phyloP scores from a whole-genome alignment of 495 filamentous ascomycete species.

The Aspergillus asperescens region DNA sequence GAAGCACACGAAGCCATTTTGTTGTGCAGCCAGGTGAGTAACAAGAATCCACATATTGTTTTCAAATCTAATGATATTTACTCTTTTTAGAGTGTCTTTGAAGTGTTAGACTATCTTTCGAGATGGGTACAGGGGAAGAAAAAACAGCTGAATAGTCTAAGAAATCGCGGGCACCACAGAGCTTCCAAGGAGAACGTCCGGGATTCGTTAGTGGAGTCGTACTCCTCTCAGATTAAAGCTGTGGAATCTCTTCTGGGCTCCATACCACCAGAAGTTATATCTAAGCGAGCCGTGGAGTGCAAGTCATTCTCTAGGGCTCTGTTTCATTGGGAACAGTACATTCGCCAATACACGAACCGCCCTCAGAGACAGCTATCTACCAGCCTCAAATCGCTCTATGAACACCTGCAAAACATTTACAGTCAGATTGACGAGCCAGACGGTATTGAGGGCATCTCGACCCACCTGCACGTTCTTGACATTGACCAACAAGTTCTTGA shows the following conservation, averaged over 20 bases:
- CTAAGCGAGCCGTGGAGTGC: slow-evolving; percentile 80
- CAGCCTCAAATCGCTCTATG: slow-evolving; percentile 56
- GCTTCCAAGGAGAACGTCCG: slow-evolving; percentile 32
- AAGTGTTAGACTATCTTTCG: slow-evolving; percentile 83
- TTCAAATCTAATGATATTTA: not conserved
- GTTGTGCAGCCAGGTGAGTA: slow-evolving; percentile 72
- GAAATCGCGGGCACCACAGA: slow-evolving; percentile 31
- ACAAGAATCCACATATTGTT: not conserved
- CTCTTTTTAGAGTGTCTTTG: slow-evolving; percentile 68
- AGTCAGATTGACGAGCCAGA: slow-evolving; percentile 96
- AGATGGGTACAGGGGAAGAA: slow-evolving; percentile 83
- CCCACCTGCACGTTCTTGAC: slow-evolving; percentile 71
- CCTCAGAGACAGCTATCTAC: slow-evolving; percentile 32
- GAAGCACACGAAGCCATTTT: slow-evolving; percentile 63
- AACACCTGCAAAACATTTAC: slow-evolving; percentile 85
- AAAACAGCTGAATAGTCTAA: slow-evolving; percentile 46
- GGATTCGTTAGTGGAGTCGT: slow-evolving; percentile 37
- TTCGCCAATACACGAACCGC: slow-evolving; percentile 53
- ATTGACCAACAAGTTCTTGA: slow-evolving; percentile 89
- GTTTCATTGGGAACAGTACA: slow-evolving; percentile 90
- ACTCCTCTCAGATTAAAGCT: slow-evolving; percentile 49
- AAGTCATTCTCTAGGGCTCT: slow-evolving; percentile 87
- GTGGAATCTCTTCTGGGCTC: slow-evolving; percentile 59
- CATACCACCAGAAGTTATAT: slow-evolving; percentile 82
- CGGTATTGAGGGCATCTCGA: slow-evolving; percentile 89